These are phyloP conservation scores for Colletotrichum spinosum DNA, from an alignment of 2,329 filamentous ascomycete species.

Conservation along the genomic window DNA sequence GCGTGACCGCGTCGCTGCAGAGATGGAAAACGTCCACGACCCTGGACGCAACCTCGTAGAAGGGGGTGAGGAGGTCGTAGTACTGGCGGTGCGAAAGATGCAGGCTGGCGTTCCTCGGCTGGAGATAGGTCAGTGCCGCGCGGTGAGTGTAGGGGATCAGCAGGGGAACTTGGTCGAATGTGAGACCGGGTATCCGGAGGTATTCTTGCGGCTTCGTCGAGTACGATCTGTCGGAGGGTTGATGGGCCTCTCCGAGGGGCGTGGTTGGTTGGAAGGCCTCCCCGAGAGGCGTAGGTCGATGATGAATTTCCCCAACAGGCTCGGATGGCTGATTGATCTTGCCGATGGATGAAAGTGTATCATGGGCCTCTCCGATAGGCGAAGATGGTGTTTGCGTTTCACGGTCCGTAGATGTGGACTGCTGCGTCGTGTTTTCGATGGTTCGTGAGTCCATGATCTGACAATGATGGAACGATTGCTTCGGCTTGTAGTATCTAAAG, in stretches of 20 bases:
- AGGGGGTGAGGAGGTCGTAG: constrained; percentile 20
- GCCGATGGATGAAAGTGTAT: background rate
- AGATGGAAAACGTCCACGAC: constrained; percentile 20
- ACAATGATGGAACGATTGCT: too few relatives aligned
- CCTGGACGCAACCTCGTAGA: constrained; percentile 23
- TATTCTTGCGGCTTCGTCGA: constrained; percentile 23
- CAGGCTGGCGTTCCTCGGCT: constrained; percentile 13
- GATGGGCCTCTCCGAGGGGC: background rate
- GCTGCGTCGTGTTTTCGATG: too few relatives aligned
- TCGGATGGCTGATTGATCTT: too few relatives aligned
- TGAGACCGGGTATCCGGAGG: constrained; percentile 30
- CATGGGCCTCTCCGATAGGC: background rate
- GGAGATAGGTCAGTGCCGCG: constrained; percentile 19
- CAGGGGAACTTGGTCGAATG: constrained; percentile 13
- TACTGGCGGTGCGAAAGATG: constrained; percentile 20
- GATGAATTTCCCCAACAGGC: too few relatives aligned
- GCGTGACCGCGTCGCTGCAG: constrained; percentile 14
- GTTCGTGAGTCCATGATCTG: too few relatives aligned
- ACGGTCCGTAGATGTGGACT: too few relatives aligned
- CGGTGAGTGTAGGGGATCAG: constrained; percentile 21
- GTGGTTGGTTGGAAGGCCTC: too few relatives aligned
- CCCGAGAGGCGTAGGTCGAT: too few relatives aligned
- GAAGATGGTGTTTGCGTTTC: too few relatives aligned
- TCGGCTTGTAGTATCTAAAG: too few relatives aligned
- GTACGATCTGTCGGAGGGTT: background rate